Conservation (phyloP, 495 filamentous ascomycete species). For the Rhypophila decipiens region DNA sequence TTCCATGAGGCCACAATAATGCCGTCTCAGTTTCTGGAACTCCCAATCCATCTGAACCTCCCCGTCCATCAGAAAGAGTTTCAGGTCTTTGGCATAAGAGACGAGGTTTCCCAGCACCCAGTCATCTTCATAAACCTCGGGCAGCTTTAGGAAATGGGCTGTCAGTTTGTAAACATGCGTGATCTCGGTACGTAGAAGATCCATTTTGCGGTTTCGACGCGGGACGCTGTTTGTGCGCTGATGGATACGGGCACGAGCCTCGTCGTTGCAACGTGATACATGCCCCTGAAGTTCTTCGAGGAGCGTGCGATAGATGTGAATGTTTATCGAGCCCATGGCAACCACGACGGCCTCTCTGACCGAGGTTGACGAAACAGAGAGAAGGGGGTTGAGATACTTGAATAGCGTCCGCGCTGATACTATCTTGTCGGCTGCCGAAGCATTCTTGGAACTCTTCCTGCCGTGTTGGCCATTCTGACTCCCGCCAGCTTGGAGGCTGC, state of each 20-base stretch:
- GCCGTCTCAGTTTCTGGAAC: slow-evolving; percentile 83
- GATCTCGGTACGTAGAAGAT: slow-evolving; percentile 84
- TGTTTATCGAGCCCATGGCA: slow-evolving; percentile 89
- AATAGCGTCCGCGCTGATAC: slow-evolving; percentile 84
- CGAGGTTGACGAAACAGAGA: slow-evolving; percentile 65
- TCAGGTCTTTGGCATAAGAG: slow-evolving; percentile 83
- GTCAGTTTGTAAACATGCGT: slow-evolving; percentile 94
- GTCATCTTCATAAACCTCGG: slow-evolving; percentile 78
- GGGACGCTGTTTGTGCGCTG: slow-evolving; percentile 71
- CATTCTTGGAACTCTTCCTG: slow-evolving; percentile 74
- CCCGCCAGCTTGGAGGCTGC: slow-evolving; percentile 52
- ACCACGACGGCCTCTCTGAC: slow-evolving; percentile 88
- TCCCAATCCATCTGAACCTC: slow-evolving; percentile 96
- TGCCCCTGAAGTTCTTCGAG: slow-evolving; percentile 85
- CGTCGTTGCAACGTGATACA: slow-evolving; percentile 72
- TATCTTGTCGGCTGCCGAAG: slow-evolving; percentile 70
- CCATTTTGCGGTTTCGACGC: slow-evolving; percentile 68
- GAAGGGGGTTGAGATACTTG: slow-evolving; percentile 78
- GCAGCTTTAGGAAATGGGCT: slow-evolving; percentile 77
- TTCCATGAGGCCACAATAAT: slow-evolving; percentile 91
- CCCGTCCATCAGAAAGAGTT: slow-evolving; percentile 85
- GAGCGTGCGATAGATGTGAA: slow-evolving; percentile 88
- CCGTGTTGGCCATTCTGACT: slow-evolving; percentile 68
- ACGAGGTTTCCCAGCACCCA: slow-evolving; percentile 89
- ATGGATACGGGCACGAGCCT: slow-evolving; percentile 82